A percentile compares a stretch with the other conserved stretches of the same genome.
Conservation (phyloP, 2,329 filamentous ascomycete species). For the Dactylellina sp. region DNA sequence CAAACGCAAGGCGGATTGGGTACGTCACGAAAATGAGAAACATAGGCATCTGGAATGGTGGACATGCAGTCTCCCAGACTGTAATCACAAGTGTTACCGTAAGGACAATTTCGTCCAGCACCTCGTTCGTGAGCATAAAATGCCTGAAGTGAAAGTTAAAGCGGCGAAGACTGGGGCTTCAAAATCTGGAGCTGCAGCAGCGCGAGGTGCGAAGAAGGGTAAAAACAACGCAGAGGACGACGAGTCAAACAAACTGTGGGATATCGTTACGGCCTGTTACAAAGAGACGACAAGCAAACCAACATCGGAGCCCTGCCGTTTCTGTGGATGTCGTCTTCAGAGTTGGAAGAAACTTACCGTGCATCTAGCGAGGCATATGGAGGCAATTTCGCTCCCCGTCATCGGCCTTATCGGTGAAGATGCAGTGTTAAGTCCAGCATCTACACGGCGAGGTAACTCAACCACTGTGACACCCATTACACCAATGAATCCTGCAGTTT, state of each 20-base stretch:
- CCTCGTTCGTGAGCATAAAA: slow-evolving; percentile 89
- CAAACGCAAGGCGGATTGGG: slow-evolving; percentile 94
- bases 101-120: slow-evolving; percentile 95
- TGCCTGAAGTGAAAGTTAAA: slow-evolving; percentile 82
- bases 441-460: slow-evolving; percentile 49
- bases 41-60: slow-evolving; percentile 92
- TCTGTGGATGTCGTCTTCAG: slow-evolving; percentile 82
- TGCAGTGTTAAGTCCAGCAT: slow-evolving; percentile 61
- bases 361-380: slow-evolving; percentile 95
- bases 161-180: slow-evolving; percentile 73
- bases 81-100: slow-evolving; percentile 82
- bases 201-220: slow-evolving; percentile 59
- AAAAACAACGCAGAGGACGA: slow-evolving; percentile 60
- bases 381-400: slow-evolving; percentile 86
- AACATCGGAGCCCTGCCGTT: slow-evolving; percentile 83
- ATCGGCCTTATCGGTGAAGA: slow-evolving; percentile 68
- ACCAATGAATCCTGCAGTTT: slow-evolving; percentile 43
- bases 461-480: slow-evolving; percentile 55
- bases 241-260: slow-evolving; percentile 76
- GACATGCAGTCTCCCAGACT: slow-evolving; percentile 84
- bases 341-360: slow-evolving; percentile 94
- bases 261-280: slow-evolving; percentile 81
- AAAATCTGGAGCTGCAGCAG: slow-evolving; percentile 46
- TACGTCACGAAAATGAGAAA: slow-evolving; percentile 90
- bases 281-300: slow-evolving; percentile 74